These are phyloP conservation scores for Nematodospora valgi DNA, from an alignment of 805 yeast genomes.

Conservation along the genomic window DNA sequence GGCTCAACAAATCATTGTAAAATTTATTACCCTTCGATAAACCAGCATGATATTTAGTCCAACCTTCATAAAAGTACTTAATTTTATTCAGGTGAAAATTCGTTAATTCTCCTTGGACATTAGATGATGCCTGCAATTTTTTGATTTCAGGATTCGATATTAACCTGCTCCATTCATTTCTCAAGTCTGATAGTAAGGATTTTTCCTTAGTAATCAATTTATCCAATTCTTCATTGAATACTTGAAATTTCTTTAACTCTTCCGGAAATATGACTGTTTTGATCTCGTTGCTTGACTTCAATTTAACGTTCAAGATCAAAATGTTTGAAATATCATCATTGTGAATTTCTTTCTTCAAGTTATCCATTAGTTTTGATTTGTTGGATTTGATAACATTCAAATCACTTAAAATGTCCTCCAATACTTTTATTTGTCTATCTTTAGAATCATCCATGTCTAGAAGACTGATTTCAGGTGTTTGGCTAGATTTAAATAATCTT, in stretches of 20 bases:
- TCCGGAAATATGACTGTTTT: constrained; percentile 54
- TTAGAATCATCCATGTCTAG: constrained; percentile 64
- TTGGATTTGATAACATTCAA: constrained; percentile 63
- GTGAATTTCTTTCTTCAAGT: constrained; percentile 67
- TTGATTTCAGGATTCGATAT: constrained; percentile 26
- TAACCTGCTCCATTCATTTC: constrained; percentile 27
- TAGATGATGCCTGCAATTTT: constrained; percentile 43
- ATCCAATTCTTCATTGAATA: constrained; percentile 62
- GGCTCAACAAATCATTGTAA: constrained; percentile 49
- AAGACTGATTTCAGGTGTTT: constrained; percentile 41
- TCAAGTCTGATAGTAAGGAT: constrained; percentile 34
- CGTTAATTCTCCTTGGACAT: constrained; percentile 30
- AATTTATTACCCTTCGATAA: constrained; percentile 58
- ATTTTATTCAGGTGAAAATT: constrained; percentile 20
- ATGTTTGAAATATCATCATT: constrained; percentile 81
- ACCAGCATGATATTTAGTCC: constrained; percentile 60
- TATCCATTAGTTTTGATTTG: constrained; percentile 56
- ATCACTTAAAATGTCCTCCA: constrained; percentile 59
- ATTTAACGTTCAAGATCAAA: constrained; percentile 60
- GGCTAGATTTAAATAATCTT: constrained; percentile 19
- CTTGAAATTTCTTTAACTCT: constrained; percentile 75
- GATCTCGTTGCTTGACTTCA: constrained; percentile 55
- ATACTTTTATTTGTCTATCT: constrained; percentile 37
- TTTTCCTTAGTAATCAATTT: constrained; percentile 67
- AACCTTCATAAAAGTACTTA: constrained; percentile 47